Conservation (phyloP, 2,329 filamentous ascomycete species). For the Fusarium sp. region DNA sequence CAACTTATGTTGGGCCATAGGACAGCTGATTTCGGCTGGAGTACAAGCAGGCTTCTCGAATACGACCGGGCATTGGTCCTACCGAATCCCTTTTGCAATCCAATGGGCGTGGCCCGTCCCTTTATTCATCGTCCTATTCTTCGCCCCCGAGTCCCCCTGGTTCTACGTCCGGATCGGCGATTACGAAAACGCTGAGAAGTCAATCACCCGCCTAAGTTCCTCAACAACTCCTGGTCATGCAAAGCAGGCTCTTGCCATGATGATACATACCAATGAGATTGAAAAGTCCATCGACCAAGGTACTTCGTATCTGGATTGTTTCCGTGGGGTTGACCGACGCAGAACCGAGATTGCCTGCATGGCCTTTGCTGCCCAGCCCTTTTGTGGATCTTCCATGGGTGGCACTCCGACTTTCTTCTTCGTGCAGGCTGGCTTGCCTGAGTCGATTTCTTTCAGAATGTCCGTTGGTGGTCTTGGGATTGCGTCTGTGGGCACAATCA, state of each 20-base stretch:
- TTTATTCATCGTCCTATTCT: conserved; percentile 42
- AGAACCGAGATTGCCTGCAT: conserved; percentile 57
- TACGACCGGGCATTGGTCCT: conserved; percentile 47
- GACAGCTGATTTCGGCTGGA: conserved; percentile 53
- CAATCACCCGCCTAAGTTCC: conserved; percentile 41
- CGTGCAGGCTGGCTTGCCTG: conserved; percentile 52
- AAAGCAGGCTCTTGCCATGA: conserved; percentile 54
- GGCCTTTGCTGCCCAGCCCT: conserved; percentile 55
- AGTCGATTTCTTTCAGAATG: conserved; percentile 29
- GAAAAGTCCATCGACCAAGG: conserved; percentile 45
- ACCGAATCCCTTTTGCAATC: conserved; percentile 51
- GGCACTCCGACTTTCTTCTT: conserved; percentile 61
- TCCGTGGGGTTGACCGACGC: conserved; percentile 57
- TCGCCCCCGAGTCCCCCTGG: conserved; percentile 51
- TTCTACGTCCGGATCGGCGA: conserved; percentile 44
- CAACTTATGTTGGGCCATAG: conserved; percentile 57
- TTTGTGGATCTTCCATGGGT: conserved; percentile 53
- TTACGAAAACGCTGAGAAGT: conserved; percentile 44
- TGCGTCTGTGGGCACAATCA: conserved; percentile 28
- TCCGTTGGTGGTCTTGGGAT: conserved; percentile 32
- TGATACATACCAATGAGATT: conserved; percentile 66
- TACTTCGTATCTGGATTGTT: conserved; percentile 57
- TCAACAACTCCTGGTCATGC: conserved; percentile 56
- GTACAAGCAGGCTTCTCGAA: conserved; percentile 37
- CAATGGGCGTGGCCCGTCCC: conserved; percentile 52